Evolutionary conservation across 2,329 filamentous ascomycete genomes (phyloP).

Genomic region (Graphium sp.): DNA sequence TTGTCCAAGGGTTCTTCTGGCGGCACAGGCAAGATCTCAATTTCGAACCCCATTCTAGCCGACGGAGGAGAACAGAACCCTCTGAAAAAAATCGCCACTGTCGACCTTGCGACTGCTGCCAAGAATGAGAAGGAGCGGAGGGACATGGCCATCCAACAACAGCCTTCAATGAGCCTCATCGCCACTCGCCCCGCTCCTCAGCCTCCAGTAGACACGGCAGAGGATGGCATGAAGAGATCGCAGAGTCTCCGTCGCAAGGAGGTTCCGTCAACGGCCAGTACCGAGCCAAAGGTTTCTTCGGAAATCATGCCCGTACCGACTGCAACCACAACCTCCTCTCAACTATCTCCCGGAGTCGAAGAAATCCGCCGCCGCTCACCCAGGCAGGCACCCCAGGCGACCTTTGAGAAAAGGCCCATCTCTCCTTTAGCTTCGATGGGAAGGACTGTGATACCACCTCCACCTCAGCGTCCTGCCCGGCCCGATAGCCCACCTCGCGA

Average conservation of each 20-base stretch:
- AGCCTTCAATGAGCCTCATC: slow-evolving; percentile 14
- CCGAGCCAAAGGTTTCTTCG: neutral
- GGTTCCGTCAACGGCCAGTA: slow-evolving; percentile 8
- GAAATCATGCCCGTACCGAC: slow-evolving; percentile 6
- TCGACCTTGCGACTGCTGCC: slow-evolving; percentile 31
- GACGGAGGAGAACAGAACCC: slow-evolving; percentile 19
- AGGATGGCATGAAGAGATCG: slow-evolving; percentile 16
- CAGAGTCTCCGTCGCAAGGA: slow-evolving; percentile 21
- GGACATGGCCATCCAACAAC: slow-evolving; percentile 12
- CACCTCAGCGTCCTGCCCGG: too few relatives aligned
- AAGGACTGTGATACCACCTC: too few relatives aligned
- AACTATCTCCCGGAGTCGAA: slow-evolving; percentile 32
- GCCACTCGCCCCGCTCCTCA: slow-evolving; percentile 18
- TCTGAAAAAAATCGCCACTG: slow-evolving; percentile 25
- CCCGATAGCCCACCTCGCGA: too few relatives aligned
- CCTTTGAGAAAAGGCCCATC: slow-evolving; percentile 1
- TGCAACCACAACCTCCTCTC: slow-evolving; percentile 25
- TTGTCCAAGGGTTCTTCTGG: neutral
- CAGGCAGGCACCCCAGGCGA: slow-evolving; percentile 14
- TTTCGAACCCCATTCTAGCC: slow-evolving; percentile 31
- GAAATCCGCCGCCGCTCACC: slow-evolving; percentile 35
- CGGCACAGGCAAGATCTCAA: slow-evolving; percentile 17
- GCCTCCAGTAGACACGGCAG: slow-evolving; percentile 14
- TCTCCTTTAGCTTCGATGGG: slow-evolving; percentile 3
- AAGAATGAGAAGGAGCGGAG: slow-evolving; percentile 26